Evolutionary conservation across 257 asterid species (phyloP).

Genomic region (Euphrasia confusa): DNA sequence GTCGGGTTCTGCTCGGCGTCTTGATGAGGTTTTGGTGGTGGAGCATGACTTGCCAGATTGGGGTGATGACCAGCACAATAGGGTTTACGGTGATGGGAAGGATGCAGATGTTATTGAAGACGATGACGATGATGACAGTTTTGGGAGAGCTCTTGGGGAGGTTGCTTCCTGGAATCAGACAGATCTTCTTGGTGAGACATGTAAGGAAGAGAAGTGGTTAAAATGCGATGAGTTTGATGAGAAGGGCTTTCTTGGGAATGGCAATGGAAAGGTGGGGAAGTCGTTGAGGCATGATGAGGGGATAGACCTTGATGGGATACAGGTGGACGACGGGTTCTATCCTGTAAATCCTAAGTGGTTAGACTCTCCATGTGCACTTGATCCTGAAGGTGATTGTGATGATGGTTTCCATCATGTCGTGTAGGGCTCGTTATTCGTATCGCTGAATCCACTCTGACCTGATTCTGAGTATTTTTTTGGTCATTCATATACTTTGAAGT

Average conservation of each 20-base stretch:
- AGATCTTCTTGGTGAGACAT: constrained; percentile 65
- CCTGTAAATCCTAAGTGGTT: constrained; percentile 94
- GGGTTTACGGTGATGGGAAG: constrained; percentile 70
- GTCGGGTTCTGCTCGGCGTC: constrained; percentile 55
- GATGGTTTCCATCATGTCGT: constrained; percentile 71
- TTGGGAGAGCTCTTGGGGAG: constrained; percentile 93
- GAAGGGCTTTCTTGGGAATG: constrained; percentile 60
- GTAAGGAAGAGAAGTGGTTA: constrained; percentile 85
- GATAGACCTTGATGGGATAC: constrained; percentile 70
- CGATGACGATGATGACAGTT: constrained; percentile 85
- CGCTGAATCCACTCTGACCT: constrained; percentile 60
- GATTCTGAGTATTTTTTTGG: constrained; percentile 27
- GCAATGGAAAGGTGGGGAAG: constrained; percentile 42
- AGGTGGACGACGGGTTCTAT: constrained; percentile 67
- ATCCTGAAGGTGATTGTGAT: constrained; percentile 66
- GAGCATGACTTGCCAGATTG: constrained; percentile 96
- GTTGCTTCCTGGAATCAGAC: constrained; percentile 74
- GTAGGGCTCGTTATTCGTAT: constrained; percentile 42
- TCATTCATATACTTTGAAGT: constrained; percentile 30
- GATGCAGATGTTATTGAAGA: constrained; percentile 84
- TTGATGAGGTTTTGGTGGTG: constrained; percentile 83
- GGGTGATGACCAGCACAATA: constrained; percentile 77
- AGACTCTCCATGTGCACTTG: constrained; percentile 86
- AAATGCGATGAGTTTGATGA: constrained; percentile 71
- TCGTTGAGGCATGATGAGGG: constrained; percentile 50